Conservation (phyloP, 345 rosid genomes). For the Hibiscus syriacus region DNA sequence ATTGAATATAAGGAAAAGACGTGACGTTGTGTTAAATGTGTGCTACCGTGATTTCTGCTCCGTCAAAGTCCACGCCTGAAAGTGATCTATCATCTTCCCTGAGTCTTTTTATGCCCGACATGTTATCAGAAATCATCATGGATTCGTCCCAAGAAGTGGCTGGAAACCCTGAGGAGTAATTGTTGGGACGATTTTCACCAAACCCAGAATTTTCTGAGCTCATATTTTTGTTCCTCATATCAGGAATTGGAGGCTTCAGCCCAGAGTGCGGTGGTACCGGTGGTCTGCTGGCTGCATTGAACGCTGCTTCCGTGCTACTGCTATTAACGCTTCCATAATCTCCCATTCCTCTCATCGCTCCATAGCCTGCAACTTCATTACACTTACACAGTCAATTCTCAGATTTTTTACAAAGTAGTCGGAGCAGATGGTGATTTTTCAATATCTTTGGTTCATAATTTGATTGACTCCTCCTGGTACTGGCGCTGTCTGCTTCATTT, state of each 20-base stretch:
- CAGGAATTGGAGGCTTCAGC: constrained; percentile 51
- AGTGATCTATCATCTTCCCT: constrained; percentile 43
- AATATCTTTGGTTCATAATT: background rate
- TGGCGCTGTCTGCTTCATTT: background rate
- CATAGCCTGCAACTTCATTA: constrained; percentile 37
- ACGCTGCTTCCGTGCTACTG: constrained; percentile 29
- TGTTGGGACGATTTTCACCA: constrained; percentile 21
- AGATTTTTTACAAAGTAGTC: background rate
- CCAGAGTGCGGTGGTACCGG: constrained; percentile 28
- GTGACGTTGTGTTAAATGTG: background rate
- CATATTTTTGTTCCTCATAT: constrained; percentile 29
- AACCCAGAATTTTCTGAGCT: constrained; percentile 22
- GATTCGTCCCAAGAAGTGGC: constrained; percentile 46
- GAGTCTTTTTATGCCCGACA: constrained; percentile 19
- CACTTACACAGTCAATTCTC: background rate
- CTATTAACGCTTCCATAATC: constrained; percentile 36
- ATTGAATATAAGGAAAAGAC: background rate
- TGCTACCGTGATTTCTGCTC: constrained; percentile 47
- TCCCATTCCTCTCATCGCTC: constrained; percentile 51
- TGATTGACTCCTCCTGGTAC: background rate
- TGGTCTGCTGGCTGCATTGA: constrained; percentile 33
- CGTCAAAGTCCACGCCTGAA: constrained; percentile 43
- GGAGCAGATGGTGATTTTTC: background rate
- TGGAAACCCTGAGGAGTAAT: constrained; percentile 24
- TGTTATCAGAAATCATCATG: constrained; percentile 24